Base-by-base conservation (phyloP, 768 basidiomycete species). In the Amyloporia xantha region DNA sequence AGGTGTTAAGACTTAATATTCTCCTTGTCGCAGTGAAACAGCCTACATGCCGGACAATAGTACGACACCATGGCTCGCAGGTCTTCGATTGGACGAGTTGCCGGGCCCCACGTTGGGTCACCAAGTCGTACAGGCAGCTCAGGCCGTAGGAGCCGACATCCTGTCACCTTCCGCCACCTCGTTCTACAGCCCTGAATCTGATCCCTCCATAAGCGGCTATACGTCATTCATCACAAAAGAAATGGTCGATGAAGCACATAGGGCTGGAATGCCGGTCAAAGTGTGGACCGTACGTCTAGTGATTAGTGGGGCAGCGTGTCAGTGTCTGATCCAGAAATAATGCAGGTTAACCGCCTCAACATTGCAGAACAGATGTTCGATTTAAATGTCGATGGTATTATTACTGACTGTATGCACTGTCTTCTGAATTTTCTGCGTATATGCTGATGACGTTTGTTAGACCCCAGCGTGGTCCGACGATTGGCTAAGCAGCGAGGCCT, bases 301-400 rank as follows among this genome's bases (percentile, higher is more conserved):
- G 36, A 26, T 26, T 17, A 27, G 25, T 21, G 40, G 26, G 1
- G 17, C 27, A 38, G n/a, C 1, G 11, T 10, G 27, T 37, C 41
- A 4, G 23, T 36, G 27, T 12, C 10, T 27, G 9, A 27, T 44
- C 10, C 39, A 35, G 33, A 27, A 3, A 11, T 15, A 2, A 17
- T 33, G 41, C 58, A 86, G 84, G 73, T 84, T 50, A 79, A 89
- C 59, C 67, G 71, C 17, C 66, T 85, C 49, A 80, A 77, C 56
- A 68, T 79, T 30, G 74, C 77, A 2, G 78, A 84, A n/a, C 71
- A 81, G 53, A 60, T 90, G 36, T 47, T 82, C 27, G 71, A 71
- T 13, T 76, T 74, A 69, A 77, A 78, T 2, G 81, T 79, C 0
- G 87, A 90, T 61, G 88, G 86, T 0, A 77, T 91, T 48, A 90